Percentiles rank a stretch among this genome's conserved stretches.
Conservation (phyloP, 2,329 filamentous ascomycete genomes). For the Fulvia fulva region DNA sequence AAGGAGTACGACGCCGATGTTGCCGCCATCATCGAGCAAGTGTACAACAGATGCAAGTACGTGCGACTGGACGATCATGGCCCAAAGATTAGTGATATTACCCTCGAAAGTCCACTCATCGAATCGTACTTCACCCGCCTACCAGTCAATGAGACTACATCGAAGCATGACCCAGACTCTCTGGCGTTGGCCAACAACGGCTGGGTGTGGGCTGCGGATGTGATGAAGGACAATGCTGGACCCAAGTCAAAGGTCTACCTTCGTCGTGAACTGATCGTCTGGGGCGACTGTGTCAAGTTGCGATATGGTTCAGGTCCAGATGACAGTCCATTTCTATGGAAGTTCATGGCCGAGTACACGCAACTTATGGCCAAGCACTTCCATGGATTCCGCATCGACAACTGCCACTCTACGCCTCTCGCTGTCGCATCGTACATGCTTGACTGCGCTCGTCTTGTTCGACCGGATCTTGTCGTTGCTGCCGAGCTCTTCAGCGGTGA, state of each 20-base stretch:
- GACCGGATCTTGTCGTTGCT: constrained; percentile 84
- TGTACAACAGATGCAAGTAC: constrained; percentile 94
- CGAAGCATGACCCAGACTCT: constrained; percentile 69
- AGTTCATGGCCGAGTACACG: constrained; percentile 92
- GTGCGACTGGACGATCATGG: constrained; percentile 88
- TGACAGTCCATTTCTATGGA: constrained; percentile 92
- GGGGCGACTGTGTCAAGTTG: constrained; percentile 97
- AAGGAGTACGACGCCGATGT: constrained; percentile 85
- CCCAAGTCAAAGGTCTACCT: constrained; percentile 87
- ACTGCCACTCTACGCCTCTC: constrained; percentile 93
- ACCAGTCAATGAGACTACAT: constrained; percentile 71
- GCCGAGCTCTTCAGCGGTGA: constrained; percentile 95
- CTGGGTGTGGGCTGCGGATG: constrained; percentile 98
- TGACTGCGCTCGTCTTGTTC: constrained; percentile 83
- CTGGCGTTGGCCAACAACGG: constrained; percentile 90
- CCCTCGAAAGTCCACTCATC: constrained; percentile 72
- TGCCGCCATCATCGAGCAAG: constrained; percentile 78
- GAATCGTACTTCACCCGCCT: constrained; percentile 94
- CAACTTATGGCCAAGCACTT: constrained; percentile 92
- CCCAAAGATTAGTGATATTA: constrained; percentile 78
- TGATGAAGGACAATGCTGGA: constrained; percentile 88
- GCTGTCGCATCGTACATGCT: constrained; percentile 93
- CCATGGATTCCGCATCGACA: constrained; percentile 92
- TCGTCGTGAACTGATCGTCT: constrained; percentile 92
- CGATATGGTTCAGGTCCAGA: constrained; percentile 76